These are phyloP conservation scores for Lichtheimia corymbifera DNA, from an alignment of 371 early-diverging fungal genomes.

Conservation along the genomic window DNA sequence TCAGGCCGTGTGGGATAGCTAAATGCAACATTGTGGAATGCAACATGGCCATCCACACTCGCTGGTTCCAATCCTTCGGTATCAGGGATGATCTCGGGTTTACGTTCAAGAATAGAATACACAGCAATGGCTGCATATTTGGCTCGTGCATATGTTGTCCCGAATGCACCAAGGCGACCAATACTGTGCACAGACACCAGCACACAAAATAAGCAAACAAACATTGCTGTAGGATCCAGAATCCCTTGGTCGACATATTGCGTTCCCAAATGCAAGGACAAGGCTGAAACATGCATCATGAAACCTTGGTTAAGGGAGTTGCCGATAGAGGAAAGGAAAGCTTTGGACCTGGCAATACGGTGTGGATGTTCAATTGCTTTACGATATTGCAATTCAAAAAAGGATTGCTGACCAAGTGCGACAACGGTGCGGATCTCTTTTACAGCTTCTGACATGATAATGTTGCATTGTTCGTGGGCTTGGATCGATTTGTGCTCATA, in stretches of 20 bases:
- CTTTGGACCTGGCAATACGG: conserved; percentile 47
- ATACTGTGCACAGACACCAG: conserved; percentile 70
- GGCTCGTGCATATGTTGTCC: conserved; percentile 69
- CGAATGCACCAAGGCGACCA: conserved; percentile 54
- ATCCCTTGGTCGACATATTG: conserved; percentile 24
- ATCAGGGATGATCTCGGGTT: conserved; percentile 60
- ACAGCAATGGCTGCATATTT: conserved; percentile 76
- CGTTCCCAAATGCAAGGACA: conserved; percentile 46
- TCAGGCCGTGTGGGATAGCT: conserved; percentile 73
- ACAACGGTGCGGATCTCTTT: conserved; percentile 79
- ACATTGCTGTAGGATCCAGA: conserved; percentile 27
- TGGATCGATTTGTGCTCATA: conserved; percentile 49
- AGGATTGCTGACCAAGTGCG: conserved; percentile 66
- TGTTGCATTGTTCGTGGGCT: conserved; percentile 58
- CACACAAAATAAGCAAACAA: conserved; percentile 65
- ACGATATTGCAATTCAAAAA: conserved; percentile 54
- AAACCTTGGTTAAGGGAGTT: conserved; percentile 58
- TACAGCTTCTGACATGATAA: conserved; percentile 75
- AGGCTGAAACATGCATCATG: conserved; percentile 50
- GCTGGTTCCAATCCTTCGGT: conserved; percentile 23
- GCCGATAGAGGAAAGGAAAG: conserved; percentile 49
- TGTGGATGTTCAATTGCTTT: conserved; percentile 59
- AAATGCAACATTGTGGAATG: conserved; percentile 67
- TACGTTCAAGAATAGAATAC: conserved; percentile 71
- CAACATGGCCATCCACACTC: conserved; percentile 31